Evolutionary conservation across 768 basidiomycete species (phyloP), one percentile per base, ranked within the genome.

Genomic region (Pisolithus marmoratus): DNA sequence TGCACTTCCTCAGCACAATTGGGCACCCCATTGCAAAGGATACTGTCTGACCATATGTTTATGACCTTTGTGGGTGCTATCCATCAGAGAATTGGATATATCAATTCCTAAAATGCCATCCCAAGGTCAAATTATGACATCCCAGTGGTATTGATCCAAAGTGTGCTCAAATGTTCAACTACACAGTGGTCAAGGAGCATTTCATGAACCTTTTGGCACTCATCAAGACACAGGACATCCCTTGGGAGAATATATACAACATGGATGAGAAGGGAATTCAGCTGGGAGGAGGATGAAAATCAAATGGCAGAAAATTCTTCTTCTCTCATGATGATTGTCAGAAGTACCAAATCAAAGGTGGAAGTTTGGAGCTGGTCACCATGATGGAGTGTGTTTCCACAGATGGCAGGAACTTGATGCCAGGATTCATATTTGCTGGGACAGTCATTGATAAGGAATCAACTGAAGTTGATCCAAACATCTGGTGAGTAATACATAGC

Each of bases 351-450:
- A 49, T 41, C 40, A 41, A 41, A n/a, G 40, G 40, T 15, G 40
- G 40, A 41, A 41, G 40, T 9, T 17, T 70, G 3, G 72, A 79
- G 54, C 64, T 76, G 2, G 70, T 79, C 11, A 79, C 77, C 0
- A 58, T 78, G 15, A 71, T 80, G 26, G 73, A 78, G 55, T 62
- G 64, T 44, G 59, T 76, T 3, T 73, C 68, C 47, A 70, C 77
- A n/a, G 72, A 72, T 62, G 74, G 74, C 0, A 60, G 46, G 4
- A 60, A 60, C 8, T 49, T 74, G 9, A 57, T 47, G 14, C 74
- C 76, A 4, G 60, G 60, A 5, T 65, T 77, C n/a, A 66, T 78
- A 34, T 76, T 72, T 54, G 19, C 36, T 51, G 49, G 40, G 23
- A 17, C 4, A 17, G 22, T 23, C n/a, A 38, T 48, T 20, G 42